These are phyloP conservation scores for Ceratocystiopsis minuta DNA, from an alignment of 2,329 filamentous ascomycete species.

Conservation along the genomic window DNA sequence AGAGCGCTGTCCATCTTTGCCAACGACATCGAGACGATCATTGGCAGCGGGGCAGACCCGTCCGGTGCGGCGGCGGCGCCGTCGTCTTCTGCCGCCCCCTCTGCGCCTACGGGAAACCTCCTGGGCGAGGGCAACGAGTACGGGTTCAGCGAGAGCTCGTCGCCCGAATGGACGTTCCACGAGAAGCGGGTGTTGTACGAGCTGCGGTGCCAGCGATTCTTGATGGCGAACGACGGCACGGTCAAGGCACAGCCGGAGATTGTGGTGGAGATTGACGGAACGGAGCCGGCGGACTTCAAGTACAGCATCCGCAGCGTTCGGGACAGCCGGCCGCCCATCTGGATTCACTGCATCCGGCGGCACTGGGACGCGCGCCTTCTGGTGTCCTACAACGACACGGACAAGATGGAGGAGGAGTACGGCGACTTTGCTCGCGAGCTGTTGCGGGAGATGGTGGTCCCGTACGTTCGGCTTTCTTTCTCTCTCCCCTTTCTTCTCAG, in stretches of 20 bases:
- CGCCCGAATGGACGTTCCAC: slow-evolving; percentile 3
- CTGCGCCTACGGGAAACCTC: too few relatives aligned
- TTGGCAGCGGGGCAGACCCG: neutral
- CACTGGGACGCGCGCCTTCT: slow-evolving; percentile 16
- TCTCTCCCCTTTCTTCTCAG: neutral
- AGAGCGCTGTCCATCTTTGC: slow-evolving; percentile 13
- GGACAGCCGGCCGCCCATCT: slow-evolving; percentile 8
- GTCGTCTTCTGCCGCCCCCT: too few relatives aligned
- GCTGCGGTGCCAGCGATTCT: slow-evolving; percentile 9
- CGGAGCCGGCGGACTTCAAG: slow-evolving; percentile 4
- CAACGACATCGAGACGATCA: slow-evolving; percentile 7
- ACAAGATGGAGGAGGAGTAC: slow-evolving; percentile 9
- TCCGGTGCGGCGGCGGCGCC: too few relatives aligned
- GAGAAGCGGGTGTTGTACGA: slow-evolving; percentile 11
- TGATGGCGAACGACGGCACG: neutral
- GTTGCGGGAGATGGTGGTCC: slow-evolving; percentile 11
- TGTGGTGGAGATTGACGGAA: slow-evolving; percentile 12
- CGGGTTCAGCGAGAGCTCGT: neutral
- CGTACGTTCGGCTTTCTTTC: slow-evolving; percentile 4
- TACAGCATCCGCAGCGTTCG: slow-evolving; percentile 11
- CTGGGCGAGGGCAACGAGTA: neutral
- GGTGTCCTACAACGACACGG: slow-evolving; percentile 8
- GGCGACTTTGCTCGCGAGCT: slow-evolving; percentile 12
- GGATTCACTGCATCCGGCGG: slow-evolving; percentile 15
- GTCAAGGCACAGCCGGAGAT: slow-evolving; percentile 2